Percentiles rank a stretch among this genome's conserved stretches.
Conservation (phyloP, 441 rosid genomes). For the Jatropha podagrica region DNA sequence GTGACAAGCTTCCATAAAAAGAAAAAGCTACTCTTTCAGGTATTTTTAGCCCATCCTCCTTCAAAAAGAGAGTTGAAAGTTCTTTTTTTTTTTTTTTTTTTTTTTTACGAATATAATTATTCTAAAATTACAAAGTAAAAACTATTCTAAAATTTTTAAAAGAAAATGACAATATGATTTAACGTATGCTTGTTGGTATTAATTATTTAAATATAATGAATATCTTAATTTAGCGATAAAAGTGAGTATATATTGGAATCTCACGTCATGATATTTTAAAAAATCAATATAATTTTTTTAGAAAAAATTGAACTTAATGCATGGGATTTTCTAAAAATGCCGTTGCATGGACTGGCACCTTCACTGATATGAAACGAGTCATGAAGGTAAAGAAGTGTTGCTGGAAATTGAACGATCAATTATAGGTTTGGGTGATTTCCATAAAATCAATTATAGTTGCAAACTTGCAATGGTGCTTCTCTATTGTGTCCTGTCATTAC, state of each 20-base stretch:
- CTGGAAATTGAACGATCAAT: neutral
- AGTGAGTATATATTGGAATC: too few relatives aligned
- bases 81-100: too few relatives aligned
- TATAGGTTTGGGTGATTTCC: neutral
- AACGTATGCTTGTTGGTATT: too few relatives aligned
- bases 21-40: neutral
- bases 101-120: neutral
- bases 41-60: neutral
- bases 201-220: neutral
- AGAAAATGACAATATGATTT: neutral
- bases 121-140: neutral
- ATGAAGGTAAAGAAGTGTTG: neutral
- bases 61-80: neutral
- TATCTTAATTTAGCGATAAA: too few relatives aligned
- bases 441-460: neutral
- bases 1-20: neutral
- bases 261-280: too few relatives aligned
- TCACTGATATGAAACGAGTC: neutral
- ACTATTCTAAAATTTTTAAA: neutral
- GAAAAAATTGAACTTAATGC: too few relatives aligned
- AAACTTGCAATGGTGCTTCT: neutral
- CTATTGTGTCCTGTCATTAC: neutral
- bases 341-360: neutral
- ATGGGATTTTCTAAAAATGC: neutral
- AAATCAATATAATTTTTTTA: too few relatives aligned